Conservation (phyloP, 1,139 yeast genomes). For the Candida sp. region DNA sequence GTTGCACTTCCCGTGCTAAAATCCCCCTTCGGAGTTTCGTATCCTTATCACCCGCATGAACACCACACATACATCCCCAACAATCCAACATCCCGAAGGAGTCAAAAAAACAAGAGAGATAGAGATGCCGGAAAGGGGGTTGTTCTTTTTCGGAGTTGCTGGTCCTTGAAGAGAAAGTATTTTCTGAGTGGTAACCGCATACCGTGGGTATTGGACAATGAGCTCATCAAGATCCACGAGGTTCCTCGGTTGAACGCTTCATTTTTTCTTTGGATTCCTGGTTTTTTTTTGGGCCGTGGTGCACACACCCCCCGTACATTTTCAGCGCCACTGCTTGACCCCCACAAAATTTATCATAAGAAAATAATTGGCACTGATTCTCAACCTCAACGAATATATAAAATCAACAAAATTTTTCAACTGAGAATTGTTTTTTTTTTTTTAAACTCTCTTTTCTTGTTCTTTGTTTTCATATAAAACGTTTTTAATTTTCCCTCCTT, state of each 20-base stretch:
- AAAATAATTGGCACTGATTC: background rate
- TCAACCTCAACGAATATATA: background rate
- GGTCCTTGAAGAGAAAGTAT: background rate
- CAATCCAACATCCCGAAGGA: background rate
- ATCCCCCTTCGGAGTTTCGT: background rate
- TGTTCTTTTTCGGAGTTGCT: background rate
- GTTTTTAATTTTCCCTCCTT: background rate
- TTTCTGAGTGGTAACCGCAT: background rate
- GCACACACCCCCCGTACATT: background rate
- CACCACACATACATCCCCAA: background rate
- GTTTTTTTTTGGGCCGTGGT: background rate
- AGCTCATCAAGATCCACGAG: no score
- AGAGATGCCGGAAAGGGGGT: background rate
- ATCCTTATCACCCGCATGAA: background rate
- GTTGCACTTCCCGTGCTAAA: no score
- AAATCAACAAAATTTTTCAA: conserved; percentile 5
- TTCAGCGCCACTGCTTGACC: background rate
- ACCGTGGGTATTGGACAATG: background rate
- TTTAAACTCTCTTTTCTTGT: background rate
- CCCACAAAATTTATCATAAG: conserved; percentile 6
- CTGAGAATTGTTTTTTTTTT: background rate
- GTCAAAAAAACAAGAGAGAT: background rate
- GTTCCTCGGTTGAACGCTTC: background rate
- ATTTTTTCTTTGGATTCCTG: background rate
- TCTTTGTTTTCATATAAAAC: background rate